phyloP scores from a whole-genome alignment of 2,329 filamentous ascomycete genomes.

The Thermoascus crustaceus region DNA sequence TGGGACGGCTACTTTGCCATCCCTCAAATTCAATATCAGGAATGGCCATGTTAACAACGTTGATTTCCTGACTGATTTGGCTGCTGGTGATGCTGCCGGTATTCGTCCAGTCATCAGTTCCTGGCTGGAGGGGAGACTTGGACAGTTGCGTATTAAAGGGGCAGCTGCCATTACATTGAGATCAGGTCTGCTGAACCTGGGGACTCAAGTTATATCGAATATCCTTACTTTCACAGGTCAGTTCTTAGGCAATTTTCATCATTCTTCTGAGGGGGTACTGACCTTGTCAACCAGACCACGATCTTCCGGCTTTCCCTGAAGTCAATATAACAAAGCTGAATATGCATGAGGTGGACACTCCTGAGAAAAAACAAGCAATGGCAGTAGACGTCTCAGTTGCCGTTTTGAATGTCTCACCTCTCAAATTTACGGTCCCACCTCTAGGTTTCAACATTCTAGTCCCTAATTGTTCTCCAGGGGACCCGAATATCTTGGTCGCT shows the following conservation, averaged over 20 bases:
- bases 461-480: constrained; percentile 64
- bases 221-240: constrained; percentile 75
- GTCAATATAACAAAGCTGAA: constrained; percentile 77
- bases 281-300: constrained; percentile 30
- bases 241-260: constrained; percentile 47
- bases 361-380: constrained; percentile 56
- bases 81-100: constrained; percentile 66
- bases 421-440: constrained; percentile 67
- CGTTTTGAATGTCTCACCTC: constrained; percentile 67
- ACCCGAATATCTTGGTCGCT: constrained; percentile 70
- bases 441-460: constrained; percentile 80
- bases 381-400: constrained; percentile 68
- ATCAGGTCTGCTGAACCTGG: constrained; percentile 71
- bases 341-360: constrained; percentile 60
- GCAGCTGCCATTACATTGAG: constrained; percentile 65
- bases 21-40: constrained; percentile 65
- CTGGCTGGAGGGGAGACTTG: constrained; percentile 73
- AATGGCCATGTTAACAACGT: constrained; percentile 70
- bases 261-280: not conserved
- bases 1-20: constrained; percentile 68
- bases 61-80: constrained; percentile 69
- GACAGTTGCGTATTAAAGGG: constrained; percentile 62
- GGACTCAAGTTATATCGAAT: constrained; percentile 66
- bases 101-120: constrained; percentile 77
- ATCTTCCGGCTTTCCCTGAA: constrained; percentile 69